These are phyloP conservation scores for Septoria linicola DNA, from an alignment of 2,329 filamentous ascomycete species.

Conservation along the genomic window DNA sequence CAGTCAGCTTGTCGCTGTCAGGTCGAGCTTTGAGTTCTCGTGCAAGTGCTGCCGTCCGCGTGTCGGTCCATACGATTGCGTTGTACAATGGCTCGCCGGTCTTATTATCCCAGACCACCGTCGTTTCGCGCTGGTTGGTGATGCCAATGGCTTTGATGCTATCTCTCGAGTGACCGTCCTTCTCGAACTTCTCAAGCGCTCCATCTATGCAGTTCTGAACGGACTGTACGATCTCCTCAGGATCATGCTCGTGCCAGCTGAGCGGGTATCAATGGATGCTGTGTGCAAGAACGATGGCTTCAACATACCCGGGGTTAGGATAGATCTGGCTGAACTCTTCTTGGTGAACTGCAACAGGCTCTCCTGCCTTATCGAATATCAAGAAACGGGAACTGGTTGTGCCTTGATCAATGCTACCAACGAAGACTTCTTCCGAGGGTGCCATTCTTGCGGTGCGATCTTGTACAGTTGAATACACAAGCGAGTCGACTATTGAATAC, in stretches of 20 bases:
- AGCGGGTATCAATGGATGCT: slow-evolving; percentile 9
- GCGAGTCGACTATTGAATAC: not conserved
- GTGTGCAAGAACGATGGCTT: not conserved
- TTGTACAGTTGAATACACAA: not conserved
- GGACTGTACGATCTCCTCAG: slow-evolving; percentile 70
- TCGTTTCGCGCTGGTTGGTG: slow-evolving; percentile 88
- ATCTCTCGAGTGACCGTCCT: slow-evolving; percentile 64
- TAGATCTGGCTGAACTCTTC: slow-evolving; percentile 84
- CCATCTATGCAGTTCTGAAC: slow-evolving; percentile 78
- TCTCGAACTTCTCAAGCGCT: slow-evolving; percentile 68
- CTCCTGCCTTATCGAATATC: slow-evolving; percentile 78
- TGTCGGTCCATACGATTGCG: slow-evolving; percentile 89
- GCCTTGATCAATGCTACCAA: slow-evolving; percentile 87
- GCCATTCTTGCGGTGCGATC: slow-evolving; percentile 24
- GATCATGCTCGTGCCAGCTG: slow-evolving; percentile 90
- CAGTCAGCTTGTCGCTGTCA: slow-evolving; percentile 66
- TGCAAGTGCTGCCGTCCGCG: slow-evolving; percentile 72
- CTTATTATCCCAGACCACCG: slow-evolving; percentile 76
- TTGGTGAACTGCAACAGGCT: slow-evolving; percentile 78
- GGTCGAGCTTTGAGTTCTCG: slow-evolving; percentile 69
- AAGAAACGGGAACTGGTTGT: slow-evolving; percentile 88
- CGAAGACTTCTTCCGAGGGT: slow-evolving; percentile 57
- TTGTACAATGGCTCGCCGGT: slow-evolving; percentile 80
- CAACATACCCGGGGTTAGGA: slow-evolving; percentile 74
- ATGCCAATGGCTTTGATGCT: slow-evolving; percentile 79